Evolutionary conservation across 805 yeast genomes (phyloP).

Genomic region (Candida mattraensis): DNA sequence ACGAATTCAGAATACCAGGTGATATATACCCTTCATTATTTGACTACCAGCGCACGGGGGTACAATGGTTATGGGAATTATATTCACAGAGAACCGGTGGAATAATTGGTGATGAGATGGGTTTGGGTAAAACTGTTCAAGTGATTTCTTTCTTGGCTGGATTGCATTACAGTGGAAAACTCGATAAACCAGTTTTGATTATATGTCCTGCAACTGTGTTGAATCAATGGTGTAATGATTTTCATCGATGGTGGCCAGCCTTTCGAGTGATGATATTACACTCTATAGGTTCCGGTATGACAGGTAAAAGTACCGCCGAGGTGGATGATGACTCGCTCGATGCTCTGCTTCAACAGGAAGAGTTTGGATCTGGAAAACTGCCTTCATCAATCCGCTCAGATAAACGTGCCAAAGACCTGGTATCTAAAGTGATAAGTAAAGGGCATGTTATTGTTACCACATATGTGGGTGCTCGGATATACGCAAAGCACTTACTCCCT

Average conservation of each 20-base stretch:
- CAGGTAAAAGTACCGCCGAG: conserved; percentile 27
- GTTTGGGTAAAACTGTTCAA: conserved; percentile 93
- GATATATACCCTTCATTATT: conserved; percentile 84
- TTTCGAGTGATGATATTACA: conserved; percentile 82
- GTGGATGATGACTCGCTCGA: conserved; percentile 51
- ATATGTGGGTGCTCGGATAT: conserved; percentile 56
- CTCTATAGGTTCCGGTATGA: conserved; percentile 89
- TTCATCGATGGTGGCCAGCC: conserved; percentile 98
- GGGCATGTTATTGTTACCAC: conserved; percentile 92
- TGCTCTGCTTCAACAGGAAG: conserved; percentile 40
- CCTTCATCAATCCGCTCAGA: conserved; percentile 29
- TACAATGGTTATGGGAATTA: conserved; percentile 97
- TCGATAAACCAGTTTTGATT: conserved; percentile 75
- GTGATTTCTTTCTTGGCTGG: conserved; percentile 90
- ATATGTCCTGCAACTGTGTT: conserved; percentile 97
- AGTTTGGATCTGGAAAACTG: conserved; percentile 31
- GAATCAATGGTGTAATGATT: conserved; percentile 96
- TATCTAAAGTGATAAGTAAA: conserved; percentile 55
- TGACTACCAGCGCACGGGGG: conserved; percentile 94
- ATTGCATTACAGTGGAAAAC: conserved; percentile 73
- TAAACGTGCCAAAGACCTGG: conserved; percentile 39
- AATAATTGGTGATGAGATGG: conserved; percentile 98
- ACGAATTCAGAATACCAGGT: conserved; percentile 77
- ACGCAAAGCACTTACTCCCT: conserved; percentile 61
- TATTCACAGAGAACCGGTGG: conserved; percentile 90